Evolutionary conservation across 306 rosid genomes (phyloP).

Genomic region (Lotus japonicus): DNA sequence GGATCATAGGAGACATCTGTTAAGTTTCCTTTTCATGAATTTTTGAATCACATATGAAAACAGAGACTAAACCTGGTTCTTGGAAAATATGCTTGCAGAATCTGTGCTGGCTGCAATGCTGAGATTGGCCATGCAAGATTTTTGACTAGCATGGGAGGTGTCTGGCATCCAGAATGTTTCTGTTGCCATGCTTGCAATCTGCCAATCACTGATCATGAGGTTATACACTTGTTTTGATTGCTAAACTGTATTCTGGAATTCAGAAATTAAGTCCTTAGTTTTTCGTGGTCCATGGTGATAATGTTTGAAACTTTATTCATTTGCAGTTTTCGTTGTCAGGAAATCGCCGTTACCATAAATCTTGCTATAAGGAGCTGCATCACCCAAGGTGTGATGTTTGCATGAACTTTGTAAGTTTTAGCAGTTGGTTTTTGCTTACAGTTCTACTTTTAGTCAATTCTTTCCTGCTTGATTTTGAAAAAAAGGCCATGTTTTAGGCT

Average conservation of each 20-base stretch:
- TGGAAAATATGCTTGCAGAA: slow-evolving; percentile 40
- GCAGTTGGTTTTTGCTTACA: background rate
- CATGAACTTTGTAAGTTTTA: slow-evolving; percentile 62
- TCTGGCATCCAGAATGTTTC: slow-evolving; percentile 96
- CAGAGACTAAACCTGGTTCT: slow-evolving; percentile 11
- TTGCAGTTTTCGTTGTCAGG: slow-evolving; percentile 80
- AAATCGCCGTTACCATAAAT: slow-evolving; percentile 74
- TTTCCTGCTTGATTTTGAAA: background rate
- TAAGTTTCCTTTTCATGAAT: background rate
- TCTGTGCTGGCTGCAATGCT: slow-evolving; percentile 84
- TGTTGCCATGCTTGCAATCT: slow-evolving; percentile 68
- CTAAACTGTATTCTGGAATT: slow-evolving; percentile 13
- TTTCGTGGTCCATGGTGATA: slow-evolving; percentile 4
- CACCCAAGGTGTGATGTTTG: slow-evolving; percentile 98
- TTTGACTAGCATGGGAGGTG: slow-evolving; percentile 69
- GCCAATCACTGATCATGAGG: slow-evolving; percentile 92
- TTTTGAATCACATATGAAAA: background rate
- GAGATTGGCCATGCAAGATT: slow-evolving; percentile 73
- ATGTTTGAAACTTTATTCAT: slow-evolving; percentile 17
- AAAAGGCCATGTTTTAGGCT: background rate
- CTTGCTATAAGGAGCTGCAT: slow-evolving; percentile 83
- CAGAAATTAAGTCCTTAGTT: background rate
- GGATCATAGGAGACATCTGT: background rate
- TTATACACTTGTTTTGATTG: slow-evolving; percentile 18
- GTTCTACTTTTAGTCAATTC: background rate